These are phyloP conservation scores for Caryopteris hybrid DNA, from an alignment of 305 asterid species.

Conservation along the genomic window DNA sequence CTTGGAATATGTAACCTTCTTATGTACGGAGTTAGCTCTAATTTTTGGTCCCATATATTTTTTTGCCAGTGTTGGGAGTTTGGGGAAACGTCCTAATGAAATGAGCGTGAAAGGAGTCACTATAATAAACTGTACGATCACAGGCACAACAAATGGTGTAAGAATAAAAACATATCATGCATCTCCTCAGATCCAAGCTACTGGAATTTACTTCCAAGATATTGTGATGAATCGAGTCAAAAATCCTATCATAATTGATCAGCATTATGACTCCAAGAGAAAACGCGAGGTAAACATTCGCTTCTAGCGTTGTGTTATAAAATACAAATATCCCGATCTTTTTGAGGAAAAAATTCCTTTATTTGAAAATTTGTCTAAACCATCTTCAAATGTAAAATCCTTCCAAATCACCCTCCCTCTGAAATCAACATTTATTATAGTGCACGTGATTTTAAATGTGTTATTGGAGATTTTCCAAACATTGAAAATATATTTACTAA, in stretches of 20 bases:
- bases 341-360: too few species aligned
- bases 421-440: too few species aligned
- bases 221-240: slow-evolving; percentile 43
- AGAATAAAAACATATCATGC: slow-evolving; percentile 64
- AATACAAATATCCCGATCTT: too few species aligned
- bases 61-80: slow-evolving; percentile 60
- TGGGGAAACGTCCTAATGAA: slow-evolving; percentile 56
- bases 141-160: slow-evolving; percentile 61
- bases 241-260: slow-evolving; percentile 76
- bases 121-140: slow-evolving; percentile 46
- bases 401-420: too few species aligned
- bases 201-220: slow-evolving; percentile 41
- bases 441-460: too few species aligned
- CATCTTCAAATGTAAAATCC: too few species aligned
- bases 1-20: too few species aligned
- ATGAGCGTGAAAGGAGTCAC: slow-evolving; percentile 33
- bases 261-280: slow-evolving; percentile 52
- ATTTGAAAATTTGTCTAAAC: too few species aligned
- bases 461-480: too few species aligned
- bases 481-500: too few species aligned
- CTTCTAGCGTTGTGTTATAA: too few species aligned
- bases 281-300: slow-evolving; percentile 8
- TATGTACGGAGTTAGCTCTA: too few species aligned
- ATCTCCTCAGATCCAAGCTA: slow-evolving; percentile 38
- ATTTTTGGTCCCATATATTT: background rate